Base-by-base conservation (phyloP, 495 filamentous ascomycete species). In the Entonaema liquescens region DNA sequence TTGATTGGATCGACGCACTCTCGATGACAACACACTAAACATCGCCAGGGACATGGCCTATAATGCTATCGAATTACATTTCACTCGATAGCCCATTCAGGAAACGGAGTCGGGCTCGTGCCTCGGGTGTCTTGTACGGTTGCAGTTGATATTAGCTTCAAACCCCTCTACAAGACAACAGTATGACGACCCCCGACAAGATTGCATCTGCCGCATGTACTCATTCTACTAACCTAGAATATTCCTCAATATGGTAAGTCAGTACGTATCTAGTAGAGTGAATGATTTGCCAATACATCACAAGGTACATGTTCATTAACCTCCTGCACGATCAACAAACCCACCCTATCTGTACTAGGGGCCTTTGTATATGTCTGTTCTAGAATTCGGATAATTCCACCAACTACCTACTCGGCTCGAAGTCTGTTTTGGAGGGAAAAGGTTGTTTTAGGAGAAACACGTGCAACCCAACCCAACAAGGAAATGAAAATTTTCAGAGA, bases 11-110 rank as follows among this genome's bases (percentile, higher is more conserved):
- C 5, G 7, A 25, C 17, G 13, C 15, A 13, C 29, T 33, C 13
- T 36, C 3, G 13, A 49, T 28, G 19, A 47, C 58, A 53, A 49
- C 28, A 58, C 64, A 31, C 25, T 44, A 17, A 49, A 12, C 15
- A n/a, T 19, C 29, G 40, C 7, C 29, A 68, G 49, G 64, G 49
- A 60, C n/a, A 52, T 42, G 28, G 44, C 12, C n/a, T 26, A 13
- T 7, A 4, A 33, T 3, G 33, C 21, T 8, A 33, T 68, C 70
- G 60, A 68, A 72, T 68, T 21, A 40, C 52, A 28, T 67, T 68
- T 23, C 55, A 42, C 26, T 17, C 21, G 12, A 40, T 56, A 5
- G 12, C 70, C 40, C 15, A 42, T 68, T 64, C n/a, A 44, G 59
- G 64, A 68, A 72, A 72, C 38, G 31, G n/a, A 26, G 12, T 49